Base-by-base conservation (phyloP, 805 yeast genomes). In the Starmerella geochares region DNA sequence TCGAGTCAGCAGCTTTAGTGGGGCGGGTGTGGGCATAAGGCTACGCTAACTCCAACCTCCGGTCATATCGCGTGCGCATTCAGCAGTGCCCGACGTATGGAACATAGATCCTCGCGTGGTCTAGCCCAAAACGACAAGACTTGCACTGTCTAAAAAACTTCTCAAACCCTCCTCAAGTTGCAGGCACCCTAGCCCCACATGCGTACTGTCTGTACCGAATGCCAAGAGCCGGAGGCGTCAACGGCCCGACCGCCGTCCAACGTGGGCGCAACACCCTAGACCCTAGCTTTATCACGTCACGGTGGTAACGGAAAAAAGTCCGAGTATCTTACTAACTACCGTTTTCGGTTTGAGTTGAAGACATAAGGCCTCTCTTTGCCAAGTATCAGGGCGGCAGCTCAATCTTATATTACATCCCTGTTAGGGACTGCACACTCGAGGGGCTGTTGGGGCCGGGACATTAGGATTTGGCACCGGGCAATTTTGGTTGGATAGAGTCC, bases 251-350 rank as follows among this genome's bases (percentile, higher is more conserved):
- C 20, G 23, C 23, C 23, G 24, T 10, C 16, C 32, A 38, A 25
- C 32, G 17, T 25, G 33, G 44, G 44, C 44, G 23, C 24, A 27
- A 40, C 21, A 16, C 33, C 44, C 44, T 27, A 3, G 4, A 19
- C 44, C 44, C 44, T 40, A 27, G 44, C 33, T 16, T 25, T 40
- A 40, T 25, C 44, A 27, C 33, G 44, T 40, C 32, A 10, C 16
- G 23, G 37, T 33, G 29, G 42, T 27, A 40, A 14, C 44, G 23
- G 44, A 25, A 20, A 37, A 40, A 40, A 40, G 27, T 19, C 44
- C 44, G 44, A 27, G 44, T 27, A 27, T 27, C 32, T 40, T 16
- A 40, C 44, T 40, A 40, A 40, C 44, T 25, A 27, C 33, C 23
- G 19, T 19, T 27, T 40, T 40, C 25, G 44, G 44, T 32, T 40